These are phyloP conservation scores for Sporothrix mexicana DNA, from an alignment of 2,329 filamentous ascomycete species.

Conservation along the genomic window DNA sequence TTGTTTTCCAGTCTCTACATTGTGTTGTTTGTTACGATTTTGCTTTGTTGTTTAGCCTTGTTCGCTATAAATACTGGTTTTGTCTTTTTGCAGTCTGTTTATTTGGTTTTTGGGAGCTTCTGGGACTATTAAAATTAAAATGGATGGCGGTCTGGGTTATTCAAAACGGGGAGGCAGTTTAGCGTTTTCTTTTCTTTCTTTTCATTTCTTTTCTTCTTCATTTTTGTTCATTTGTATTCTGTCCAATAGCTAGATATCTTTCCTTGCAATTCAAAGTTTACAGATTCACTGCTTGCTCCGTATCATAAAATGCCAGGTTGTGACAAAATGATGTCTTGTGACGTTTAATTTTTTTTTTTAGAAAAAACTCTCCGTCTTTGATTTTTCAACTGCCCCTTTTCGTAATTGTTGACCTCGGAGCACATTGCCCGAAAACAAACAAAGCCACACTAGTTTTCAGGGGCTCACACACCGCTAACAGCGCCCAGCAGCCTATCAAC, in stretches of 20 bases:
- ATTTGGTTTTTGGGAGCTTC: background rate
- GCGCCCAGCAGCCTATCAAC: constrained; percentile 2
- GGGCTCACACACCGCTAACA: background rate
- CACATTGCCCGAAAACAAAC: background rate
- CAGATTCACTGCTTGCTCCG: background rate
- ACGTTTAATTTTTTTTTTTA: background rate
- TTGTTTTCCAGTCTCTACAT: background rate
- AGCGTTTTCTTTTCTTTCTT: constrained; percentile 9
- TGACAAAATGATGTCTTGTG: background rate
- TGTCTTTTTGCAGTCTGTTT: background rate
- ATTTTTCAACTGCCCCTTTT: background rate
- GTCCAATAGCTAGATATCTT: background rate
- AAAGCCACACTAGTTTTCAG: background rate
- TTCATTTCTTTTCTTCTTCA: background rate
- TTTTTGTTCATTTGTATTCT: background rate
- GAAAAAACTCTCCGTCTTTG: background rate
- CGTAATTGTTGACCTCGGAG: background rate
- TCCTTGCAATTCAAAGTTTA: background rate
- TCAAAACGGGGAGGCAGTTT: background rate
- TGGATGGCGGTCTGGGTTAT: background rate
- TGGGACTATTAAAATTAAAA: constrained; percentile 15
- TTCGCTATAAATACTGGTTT: background rate
- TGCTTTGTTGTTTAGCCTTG: background rate
- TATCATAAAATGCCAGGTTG: too few relatives aligned
- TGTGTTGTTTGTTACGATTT: background rate